These are phyloP conservation scores for Cucurbita argyrosperma DNA, from an alignment of 306 rosid genomes.

Conservation along the genomic window DNA sequence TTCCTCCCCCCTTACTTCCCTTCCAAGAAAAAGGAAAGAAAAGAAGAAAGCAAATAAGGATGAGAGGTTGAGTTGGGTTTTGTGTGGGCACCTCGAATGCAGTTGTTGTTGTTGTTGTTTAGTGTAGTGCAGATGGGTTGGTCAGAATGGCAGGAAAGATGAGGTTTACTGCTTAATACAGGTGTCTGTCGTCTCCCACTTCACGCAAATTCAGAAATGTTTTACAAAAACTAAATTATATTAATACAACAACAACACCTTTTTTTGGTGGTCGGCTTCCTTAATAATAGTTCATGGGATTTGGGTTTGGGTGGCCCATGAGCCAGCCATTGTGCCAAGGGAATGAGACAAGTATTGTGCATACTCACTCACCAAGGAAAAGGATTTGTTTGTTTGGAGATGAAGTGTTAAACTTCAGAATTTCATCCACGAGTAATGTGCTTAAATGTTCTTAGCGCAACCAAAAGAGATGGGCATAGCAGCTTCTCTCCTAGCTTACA, in stretches of 20 bases:
- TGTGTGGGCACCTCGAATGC: background rate
- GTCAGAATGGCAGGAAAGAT: slow-evolving; percentile 1
- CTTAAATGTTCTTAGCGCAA: too few relatives aligned
- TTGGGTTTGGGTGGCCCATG: background rate
- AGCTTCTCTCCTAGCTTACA: too few relatives aligned
- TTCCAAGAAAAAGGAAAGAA: background rate
- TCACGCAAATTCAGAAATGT: background rate
- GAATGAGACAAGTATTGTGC: background rate
- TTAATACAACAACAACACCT: background rate
- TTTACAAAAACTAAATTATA: background rate
- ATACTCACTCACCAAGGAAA: background rate
- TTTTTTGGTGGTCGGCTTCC: background rate
- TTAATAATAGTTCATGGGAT: background rate
- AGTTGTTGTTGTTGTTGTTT: background rate
- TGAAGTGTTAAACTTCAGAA: too few relatives aligned
- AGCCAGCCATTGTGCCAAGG: background rate
- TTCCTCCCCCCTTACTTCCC: background rate
- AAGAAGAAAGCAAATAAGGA: background rate
- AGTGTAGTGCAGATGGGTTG: slow-evolving; percentile 9
- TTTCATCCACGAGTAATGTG: too few relatives aligned
- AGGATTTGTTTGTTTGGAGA: too few relatives aligned
- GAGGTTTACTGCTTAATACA: slow-evolving; percentile 6
- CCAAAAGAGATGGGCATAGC: too few relatives aligned
- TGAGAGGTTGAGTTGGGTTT: background rate
- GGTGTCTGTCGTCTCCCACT: slow-evolving; percentile 1